Conservation (phyloP, 345 rosid species). For the Triadica sebifera region DNA sequence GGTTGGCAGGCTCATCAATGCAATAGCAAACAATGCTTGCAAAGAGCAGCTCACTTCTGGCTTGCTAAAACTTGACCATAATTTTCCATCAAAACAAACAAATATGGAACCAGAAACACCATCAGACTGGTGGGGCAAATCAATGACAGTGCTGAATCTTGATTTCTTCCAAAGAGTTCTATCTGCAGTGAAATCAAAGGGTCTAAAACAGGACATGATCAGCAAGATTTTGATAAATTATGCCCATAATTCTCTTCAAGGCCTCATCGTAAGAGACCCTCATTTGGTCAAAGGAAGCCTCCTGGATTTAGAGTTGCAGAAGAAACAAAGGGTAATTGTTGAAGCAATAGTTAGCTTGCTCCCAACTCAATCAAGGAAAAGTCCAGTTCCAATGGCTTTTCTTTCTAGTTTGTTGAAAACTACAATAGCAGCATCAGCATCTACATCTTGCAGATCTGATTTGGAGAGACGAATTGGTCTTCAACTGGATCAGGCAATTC, state of each 20-base stretch:
- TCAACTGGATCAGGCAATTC: constrained; percentile 94
- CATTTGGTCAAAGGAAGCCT: constrained; percentile 56
- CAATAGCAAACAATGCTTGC: constrained; percentile 83
- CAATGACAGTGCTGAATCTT: constrained; percentile 61
- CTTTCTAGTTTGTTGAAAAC: constrained; percentile 84
- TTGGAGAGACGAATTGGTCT: constrained; percentile 87
- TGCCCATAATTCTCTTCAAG: constrained; percentile 78
- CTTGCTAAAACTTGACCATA: constrained; percentile 75
- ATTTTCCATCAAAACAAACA: constrained; percentile 44
- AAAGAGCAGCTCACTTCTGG: constrained; percentile 98
- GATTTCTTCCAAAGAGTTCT: constrained; percentile 84
- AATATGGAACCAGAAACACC: constrained; percentile 71
- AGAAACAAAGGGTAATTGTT: constrained; percentile 69
- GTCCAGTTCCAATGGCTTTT: constrained; percentile 86
- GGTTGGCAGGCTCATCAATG: constrained; percentile 58
- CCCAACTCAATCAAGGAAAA: constrained; percentile 86
- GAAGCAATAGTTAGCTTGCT: constrained; percentile 75
- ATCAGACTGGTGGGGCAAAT: constrained; percentile 93
- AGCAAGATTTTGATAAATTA: constrained; percentile 84
- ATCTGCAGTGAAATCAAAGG: constrained; percentile 80
- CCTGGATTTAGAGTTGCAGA: constrained; percentile 62
- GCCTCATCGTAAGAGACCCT: constrained; percentile 54
- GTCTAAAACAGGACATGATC: constrained; percentile 89
- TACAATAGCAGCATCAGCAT: constrained; percentile 62
- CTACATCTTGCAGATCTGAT: constrained; percentile 73